Percentiles rank a stretch among this genome's conserved stretches.
Evolutionary conservation across 169 alveolate genomes (phyloP).

Genomic region (Babesia ovata): DNA sequence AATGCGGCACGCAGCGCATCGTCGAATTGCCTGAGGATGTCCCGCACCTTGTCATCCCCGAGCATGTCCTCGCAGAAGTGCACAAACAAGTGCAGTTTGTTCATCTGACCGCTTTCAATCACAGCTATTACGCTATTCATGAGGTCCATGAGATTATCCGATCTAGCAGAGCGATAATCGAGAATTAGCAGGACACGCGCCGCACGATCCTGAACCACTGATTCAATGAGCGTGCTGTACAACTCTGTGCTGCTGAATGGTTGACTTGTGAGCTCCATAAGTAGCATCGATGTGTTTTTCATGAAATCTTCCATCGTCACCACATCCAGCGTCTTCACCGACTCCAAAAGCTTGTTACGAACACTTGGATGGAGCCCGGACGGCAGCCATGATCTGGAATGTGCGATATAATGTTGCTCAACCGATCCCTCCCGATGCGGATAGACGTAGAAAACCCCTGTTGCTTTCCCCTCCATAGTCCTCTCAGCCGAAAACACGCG

Average conservation of each 20-base stretch:
- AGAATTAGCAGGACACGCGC: conserved; percentile 2
- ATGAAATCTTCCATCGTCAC: conserved; percentile 33
- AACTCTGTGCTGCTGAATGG: not conserved
- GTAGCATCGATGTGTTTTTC: conserved; percentile 24
- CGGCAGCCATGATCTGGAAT: conserved; percentile 21
- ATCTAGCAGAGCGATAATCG: conserved; percentile 19
- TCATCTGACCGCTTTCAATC: conserved; percentile 39
- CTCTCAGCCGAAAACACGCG: conserved; percentile 35
- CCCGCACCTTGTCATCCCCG: not conserved
- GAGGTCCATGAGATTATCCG: conserved; percentile 9
- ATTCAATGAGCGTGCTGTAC: conserved; percentile 38
- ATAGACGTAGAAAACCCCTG: conserved; percentile 30
- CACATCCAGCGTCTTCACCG: conserved; percentile 33
- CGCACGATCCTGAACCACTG: conserved; percentile 34
- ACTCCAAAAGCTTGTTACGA: conserved; percentile 15
- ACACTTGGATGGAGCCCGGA: conserved; percentile 6
- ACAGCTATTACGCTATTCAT: conserved; percentile 13
- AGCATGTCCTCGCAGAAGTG: conserved; percentile 9
- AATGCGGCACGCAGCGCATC: conserved; percentile 1
- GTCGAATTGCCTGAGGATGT: conserved; percentile 1
- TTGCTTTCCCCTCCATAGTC: not conserved
- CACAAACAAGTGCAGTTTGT: conserved; percentile 21
- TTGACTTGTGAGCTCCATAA: conserved; percentile 15
- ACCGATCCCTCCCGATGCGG: conserved; percentile 9
- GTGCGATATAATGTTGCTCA: conserved; percentile 12